Base-by-base conservation (phyloP, 2,329 filamentous ascomycete genomes). In the Xylaria sp. region DNA sequence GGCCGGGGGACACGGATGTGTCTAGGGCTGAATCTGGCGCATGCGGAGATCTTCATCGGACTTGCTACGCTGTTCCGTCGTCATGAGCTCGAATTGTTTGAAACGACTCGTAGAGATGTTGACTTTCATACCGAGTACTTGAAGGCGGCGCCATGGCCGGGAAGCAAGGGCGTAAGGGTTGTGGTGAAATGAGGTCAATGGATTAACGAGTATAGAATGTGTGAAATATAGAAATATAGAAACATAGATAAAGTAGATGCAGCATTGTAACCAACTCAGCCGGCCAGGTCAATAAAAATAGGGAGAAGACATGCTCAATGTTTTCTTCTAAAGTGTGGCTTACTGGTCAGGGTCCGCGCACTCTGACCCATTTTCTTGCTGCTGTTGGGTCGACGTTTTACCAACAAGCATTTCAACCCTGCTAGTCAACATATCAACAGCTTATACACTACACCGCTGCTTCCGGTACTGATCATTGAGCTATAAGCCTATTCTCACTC, bases 1-100 rank as follows among this genome's bases (percentile, higher is more conserved):
- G 71, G 74, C 1, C 71, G 64, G 1, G 75, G 77, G 0, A 70
- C 72, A 4, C 62, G 76, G 1, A 69, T 71, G 7, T 80, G 77
- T 44, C 58, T 76, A 2, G 77, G 76, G 0, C 67, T 70, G 33
- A 67, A 78, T 23, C 48, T 79, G 3, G 77, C 70, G 0, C 54
- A 69, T 6, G 48, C 74, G 5, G 72, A 79, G 60, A 57, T 77
- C 4, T 76, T 75, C 55, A 74, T 78, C 65, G 60, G 71, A 11
- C 66, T 76, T 1, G 74, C 81, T 0, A 84, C 80, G n/a, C 58
- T 85, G 19, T 77, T 84, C 59, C 70, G 68, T 3, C 73, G 71
- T 33, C 84, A 80, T 56, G 73, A 83, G 7, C 67, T 77, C 8
- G 69, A 72, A 40, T 63, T 77, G 1, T 72, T 69, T 1, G 70